Percentiles rank a stretch among this genome's conserved stretches.
These are phyloP conservation scores for Boletus smithii DNA, from an alignment of 1,284 basidiomycete species.

Conservation along the genomic window DNA sequence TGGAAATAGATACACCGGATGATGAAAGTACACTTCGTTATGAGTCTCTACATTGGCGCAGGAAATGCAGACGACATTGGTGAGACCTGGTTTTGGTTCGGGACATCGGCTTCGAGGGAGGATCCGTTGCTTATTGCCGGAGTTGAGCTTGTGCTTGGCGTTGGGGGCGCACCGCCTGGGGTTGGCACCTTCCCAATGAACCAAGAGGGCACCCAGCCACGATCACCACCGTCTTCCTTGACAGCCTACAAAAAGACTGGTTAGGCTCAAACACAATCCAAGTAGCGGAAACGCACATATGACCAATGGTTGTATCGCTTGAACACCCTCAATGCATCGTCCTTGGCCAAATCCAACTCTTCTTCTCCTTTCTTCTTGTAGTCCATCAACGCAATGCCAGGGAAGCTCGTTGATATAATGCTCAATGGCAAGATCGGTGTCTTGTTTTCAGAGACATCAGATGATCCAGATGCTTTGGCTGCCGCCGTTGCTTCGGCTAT, in stretches of 20 bases:
- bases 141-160: slow-evolving; percentile 49
- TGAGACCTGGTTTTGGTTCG: slow-evolving; percentile 55
- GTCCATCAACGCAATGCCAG: slow-evolving; percentile 92
- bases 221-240: slow-evolving; percentile 81
- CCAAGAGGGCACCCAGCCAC: slow-evolving; percentile 91
- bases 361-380: slow-evolving; percentile 89
- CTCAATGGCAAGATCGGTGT: slow-evolving; percentile 81
- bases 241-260: slow-evolving; percentile 62
- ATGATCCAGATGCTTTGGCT: slow-evolving; percentile 40
- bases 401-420: slow-evolving; percentile 92
- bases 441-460: slow-evolving; percentile 44
- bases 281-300: slow-evolving; percentile 57
- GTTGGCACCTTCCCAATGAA: slow-evolving; percentile 70
- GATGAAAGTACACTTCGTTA: slow-evolving; percentile 12
- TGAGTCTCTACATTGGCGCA: slow-evolving; percentile 31
- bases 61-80: slow-evolving; percentile 74
- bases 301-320: slow-evolving; percentile 98
- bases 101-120: slow-evolving; percentile 39
- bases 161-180: slow-evolving; percentile 49
- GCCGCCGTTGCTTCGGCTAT: slow-evolving; percentile 72
- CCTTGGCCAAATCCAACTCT: slow-evolving; percentile 82
- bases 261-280: slow-evolving; percentile 2
- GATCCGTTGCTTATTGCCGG: slow-evolving; percentile 30
- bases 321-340: slow-evolving; percentile 87
- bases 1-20: slow-evolving; percentile 29